Percentiles rank a stretch among this genome's conserved stretches.
phyloP scores from a whole-genome alignment of 2,329 filamentous ascomycete species.

The Fusarium dimerum region DNA sequence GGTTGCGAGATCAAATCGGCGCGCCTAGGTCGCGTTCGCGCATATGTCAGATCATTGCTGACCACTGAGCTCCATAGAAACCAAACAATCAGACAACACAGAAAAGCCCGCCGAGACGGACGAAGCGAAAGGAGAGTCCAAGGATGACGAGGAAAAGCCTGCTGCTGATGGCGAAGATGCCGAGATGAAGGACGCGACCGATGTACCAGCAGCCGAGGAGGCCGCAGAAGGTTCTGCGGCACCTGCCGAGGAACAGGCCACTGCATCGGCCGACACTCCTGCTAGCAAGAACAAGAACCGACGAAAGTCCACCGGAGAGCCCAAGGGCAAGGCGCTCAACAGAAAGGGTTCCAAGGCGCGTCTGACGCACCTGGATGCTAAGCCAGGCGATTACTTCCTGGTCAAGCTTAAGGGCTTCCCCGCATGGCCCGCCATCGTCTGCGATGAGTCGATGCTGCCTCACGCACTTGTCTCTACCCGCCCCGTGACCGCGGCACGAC shows the following conservation, averaged over 20 bases:
- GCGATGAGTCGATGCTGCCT: slow-evolving; percentile 92
- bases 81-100: slow-evolving; percentile 29
- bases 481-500: slow-evolving; percentile 78
- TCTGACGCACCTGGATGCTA: slow-evolving; percentile 72
- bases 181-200: slow-evolving; percentile 52
- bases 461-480: slow-evolving; percentile 72
- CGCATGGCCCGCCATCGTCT: slow-evolving; percentile 91
- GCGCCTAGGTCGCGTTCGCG: slow-evolving; percentile 21
- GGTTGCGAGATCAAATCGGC: slow-evolving; percentile 15
- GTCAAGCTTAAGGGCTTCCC: slow-evolving; percentile 94
- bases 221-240: slow-evolving; percentile 28
- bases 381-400: slow-evolving; percentile 90
- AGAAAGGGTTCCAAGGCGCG: slow-evolving; percentile 80
- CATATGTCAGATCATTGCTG: slow-evolving; percentile 27
- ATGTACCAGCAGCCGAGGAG: slow-evolving; percentile 32
- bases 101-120: slow-evolving; percentile 32
- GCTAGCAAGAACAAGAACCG: slow-evolving; percentile 49
- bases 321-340: slow-evolving; percentile 78
- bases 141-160: slow-evolving; percentile 27
- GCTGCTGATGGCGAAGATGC: slow-evolving; percentile 41
- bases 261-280: slow-evolving; percentile 31
- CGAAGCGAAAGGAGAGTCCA: slow-evolving; percentile 30
- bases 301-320: slow-evolving; percentile 74
- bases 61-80: slow-evolving; percentile 28
- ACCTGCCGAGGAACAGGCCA: slow-evolving; percentile 28